Evolutionary conservation across 768 basidiomycete genomes (phyloP), one percentile per base, ranked within the genome.

Genomic region (Austroboletus eburneus): DNA sequence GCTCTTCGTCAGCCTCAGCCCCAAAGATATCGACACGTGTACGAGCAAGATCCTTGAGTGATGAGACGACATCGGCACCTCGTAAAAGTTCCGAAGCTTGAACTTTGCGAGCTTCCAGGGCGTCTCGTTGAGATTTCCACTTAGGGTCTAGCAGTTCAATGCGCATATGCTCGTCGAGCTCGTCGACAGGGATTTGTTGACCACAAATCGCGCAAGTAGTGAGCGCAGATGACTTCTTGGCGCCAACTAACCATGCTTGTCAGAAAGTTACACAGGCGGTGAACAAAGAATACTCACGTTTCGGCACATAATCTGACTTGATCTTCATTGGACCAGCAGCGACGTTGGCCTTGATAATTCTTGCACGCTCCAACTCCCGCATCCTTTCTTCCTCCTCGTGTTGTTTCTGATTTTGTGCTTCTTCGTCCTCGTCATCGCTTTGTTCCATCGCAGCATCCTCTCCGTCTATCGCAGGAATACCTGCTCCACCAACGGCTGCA

Each of bases 21-120:
- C 93, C 92, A 68, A 99, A 99, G 54, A 99, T 88, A 71, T 99
- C 95, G 52, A 91, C 89, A 73, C 95, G 89, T n/a, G 90, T 90
- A 46, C 86, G 81, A 18, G 96, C 95, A 48, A 99, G 83, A 52
- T 89, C 89, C 61, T 85, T 88, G 58, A 99, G 83, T 22, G 95
- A 95, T 0, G 89, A 85, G 16, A 91, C 87, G 42, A 98, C 92
- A 63, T 99, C 91, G 18, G 96, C 92, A 54, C 92, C 91, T 43
- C 85, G 81, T 61, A 92, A 83, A 17, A 93, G 72, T 59, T 92
- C 90, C 16, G 88, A 88, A 5, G 88, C 85, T 61, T 91, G 87
- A 5, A 88, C 87, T 62, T 91, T 91, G 64, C 94, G 87, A 27
- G 85, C 79, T 64, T 99, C 96, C 57, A 94, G 70, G 10, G 71